phyloP scores from a whole-genome alignment of 441 rosid species.

The Aleurites moluccanus region DNA sequence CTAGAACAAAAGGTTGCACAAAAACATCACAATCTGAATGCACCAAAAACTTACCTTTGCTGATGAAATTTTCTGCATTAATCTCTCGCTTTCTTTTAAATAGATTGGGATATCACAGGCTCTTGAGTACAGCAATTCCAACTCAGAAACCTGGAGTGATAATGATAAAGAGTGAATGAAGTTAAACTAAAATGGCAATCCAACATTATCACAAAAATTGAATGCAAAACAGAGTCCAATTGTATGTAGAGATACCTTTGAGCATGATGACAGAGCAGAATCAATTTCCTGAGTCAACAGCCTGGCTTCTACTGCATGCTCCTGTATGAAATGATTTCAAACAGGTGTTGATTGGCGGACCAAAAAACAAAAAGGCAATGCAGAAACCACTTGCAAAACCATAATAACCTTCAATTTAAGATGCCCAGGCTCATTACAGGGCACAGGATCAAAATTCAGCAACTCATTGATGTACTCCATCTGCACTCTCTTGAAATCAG shows the following conservation, averaged over 20 bases:
- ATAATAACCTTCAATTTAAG: conserved; percentile 68
- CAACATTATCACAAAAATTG: conserved; percentile 17
- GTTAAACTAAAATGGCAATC: conserved; percentile 15
- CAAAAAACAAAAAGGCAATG: conserved; percentile 1
- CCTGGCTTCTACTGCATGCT: conserved; percentile 62
- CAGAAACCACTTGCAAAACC: conserved; percentile 25
- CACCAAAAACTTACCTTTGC: conserved; percentile 54
- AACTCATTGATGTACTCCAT: conserved; percentile 51
- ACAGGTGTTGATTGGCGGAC: conserved; percentile 9
- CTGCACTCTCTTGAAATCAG: conserved; percentile 46
- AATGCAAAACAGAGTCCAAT: not conserved
- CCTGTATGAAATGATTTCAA: conserved; percentile 40
- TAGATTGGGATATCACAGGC: conserved; percentile 54
- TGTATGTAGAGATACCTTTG: conserved; percentile 40
- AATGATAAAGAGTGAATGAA: conserved; percentile 13
- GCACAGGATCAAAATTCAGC: conserved; percentile 55
- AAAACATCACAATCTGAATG: not conserved
- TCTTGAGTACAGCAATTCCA: conserved; percentile 65
- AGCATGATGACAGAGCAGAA: conserved; percentile 49
- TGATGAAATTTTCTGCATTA: conserved; percentile 57
- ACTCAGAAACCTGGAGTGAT: conserved; percentile 53
- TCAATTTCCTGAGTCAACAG: conserved; percentile 57
- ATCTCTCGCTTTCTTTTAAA: conserved; percentile 49
- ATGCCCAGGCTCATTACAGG: conserved; percentile 67
- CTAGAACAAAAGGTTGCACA: not conserved